phyloP scores from a whole-genome alignment of 345 rosid genomes.

The Arabis hirsuta region DNA sequence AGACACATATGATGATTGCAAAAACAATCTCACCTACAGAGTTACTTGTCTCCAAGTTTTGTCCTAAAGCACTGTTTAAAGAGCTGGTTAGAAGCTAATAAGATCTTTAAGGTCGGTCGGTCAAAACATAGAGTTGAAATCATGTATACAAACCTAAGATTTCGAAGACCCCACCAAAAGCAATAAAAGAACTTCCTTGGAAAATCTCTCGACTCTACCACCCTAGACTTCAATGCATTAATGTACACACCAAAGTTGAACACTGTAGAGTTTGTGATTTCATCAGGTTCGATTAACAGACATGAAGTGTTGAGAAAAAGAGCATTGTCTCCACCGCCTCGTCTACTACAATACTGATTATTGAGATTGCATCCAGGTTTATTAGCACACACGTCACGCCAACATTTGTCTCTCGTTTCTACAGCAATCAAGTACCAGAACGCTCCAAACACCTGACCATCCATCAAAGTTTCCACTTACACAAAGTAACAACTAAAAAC shows the following conservation, averaged over 20 bases:
- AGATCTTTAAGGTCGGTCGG: background rate
- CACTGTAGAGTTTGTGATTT: conserved; percentile 19
- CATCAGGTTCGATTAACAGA: conserved; percentile 26
- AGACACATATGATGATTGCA: conserved; percentile 48
- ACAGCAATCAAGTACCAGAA: conserved; percentile 40
- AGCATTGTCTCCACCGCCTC: background rate
- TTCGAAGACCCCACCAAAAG: conserved; percentile 43
- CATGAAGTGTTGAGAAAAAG: conserved; percentile 24
- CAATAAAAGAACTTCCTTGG: conserved; percentile 32
- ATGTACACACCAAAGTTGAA: conserved; percentile 43
- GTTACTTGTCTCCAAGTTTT: conserved; percentile 50
- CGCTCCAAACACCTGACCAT: conserved; percentile 42
- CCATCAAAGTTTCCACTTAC: background rate
- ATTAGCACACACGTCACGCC: conserved; percentile 28
- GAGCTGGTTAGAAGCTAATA: background rate
- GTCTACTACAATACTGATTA: background rate
- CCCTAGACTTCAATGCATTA: conserved; percentile 34
- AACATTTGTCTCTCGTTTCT: conserved; percentile 31
- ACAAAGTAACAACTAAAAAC: background rate
- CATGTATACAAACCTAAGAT: conserved; percentile 26
- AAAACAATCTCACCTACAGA: conserved; percentile 44
- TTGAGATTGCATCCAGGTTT: background rate
- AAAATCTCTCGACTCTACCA: conserved; percentile 21
- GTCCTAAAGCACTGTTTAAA: conserved; percentile 53
- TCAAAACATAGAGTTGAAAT: background rate